phyloP scores from a whole-genome alignment of 148 eudicot genomes.

The Dysphania ambrosioides region DNA sequence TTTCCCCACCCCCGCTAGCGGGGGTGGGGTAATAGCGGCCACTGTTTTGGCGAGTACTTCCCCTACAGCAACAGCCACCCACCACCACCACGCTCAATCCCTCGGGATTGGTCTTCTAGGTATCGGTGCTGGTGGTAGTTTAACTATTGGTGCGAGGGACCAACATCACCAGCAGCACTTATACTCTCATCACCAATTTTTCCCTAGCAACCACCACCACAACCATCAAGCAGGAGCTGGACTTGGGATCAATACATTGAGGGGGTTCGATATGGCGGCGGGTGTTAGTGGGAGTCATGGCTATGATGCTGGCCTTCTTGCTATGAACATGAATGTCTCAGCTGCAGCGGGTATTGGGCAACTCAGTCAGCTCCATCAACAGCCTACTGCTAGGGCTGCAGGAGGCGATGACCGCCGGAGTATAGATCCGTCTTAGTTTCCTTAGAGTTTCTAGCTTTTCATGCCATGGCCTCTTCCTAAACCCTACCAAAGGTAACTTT shows the following conservation, averaged over 20 bases:
- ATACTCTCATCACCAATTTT: constrained; percentile 62
- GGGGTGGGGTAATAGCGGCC: constrained; percentile 32
- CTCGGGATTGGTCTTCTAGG: constrained; percentile 30
- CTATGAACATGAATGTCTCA: constrained; percentile 46
- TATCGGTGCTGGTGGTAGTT: constrained; percentile 26
- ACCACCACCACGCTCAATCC: constrained; percentile 29
- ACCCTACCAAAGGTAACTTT: constrained; percentile 32
- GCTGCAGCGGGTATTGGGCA: constrained; percentile 39
- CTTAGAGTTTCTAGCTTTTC: constrained; percentile 32
- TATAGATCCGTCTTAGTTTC: constrained; percentile 44
- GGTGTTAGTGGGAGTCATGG: constrained; percentile 24
- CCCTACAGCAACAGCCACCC: constrained; percentile 2
- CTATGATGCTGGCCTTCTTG: constrained; percentile 43
- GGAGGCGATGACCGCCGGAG: constrained; percentile 56
- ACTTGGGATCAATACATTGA: constrained; percentile 28
- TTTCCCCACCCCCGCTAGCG: constrained; percentile 25
- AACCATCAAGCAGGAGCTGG: constrained; percentile 18
- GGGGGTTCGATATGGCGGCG: constrained; percentile 44
- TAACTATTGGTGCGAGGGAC: constrained; percentile 22
- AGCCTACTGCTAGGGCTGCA: constrained; percentile 42
- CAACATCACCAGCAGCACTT: constrained; percentile 22
- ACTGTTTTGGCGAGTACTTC: constrained; percentile 17
- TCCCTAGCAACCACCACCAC: constrained; percentile 40
- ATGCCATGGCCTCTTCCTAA: constrained; percentile 15
- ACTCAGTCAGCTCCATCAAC: constrained; percentile 45